Evolutionary conservation across 2,329 filamentous ascomycete species (phyloP).

Genomic region (Pseudopyricularia javanii): DNA sequence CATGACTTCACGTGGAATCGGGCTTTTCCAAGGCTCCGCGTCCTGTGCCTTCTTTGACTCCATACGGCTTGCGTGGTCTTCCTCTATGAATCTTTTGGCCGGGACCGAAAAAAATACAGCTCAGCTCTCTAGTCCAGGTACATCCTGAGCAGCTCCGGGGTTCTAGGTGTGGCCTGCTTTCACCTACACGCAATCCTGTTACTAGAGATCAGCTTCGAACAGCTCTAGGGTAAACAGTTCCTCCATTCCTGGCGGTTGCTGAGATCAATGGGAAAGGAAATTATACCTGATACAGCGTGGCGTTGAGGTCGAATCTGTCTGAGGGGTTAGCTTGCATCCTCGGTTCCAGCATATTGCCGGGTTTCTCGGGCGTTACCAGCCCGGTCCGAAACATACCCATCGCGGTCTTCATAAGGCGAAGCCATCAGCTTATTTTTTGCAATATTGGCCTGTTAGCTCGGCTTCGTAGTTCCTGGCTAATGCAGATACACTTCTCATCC

Average conservation of each 20-base stretch:
- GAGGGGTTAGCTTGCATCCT: background rate
- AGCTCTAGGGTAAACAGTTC: background rate
- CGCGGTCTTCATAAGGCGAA: slow-evolving; percentile 67
- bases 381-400: slow-evolving; percentile 44
- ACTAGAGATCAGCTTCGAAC: background rate
- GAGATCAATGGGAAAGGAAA: slow-evolving; percentile 4
- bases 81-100: slow-evolving; percentile 82
- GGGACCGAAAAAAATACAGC: too few relatives aligned
- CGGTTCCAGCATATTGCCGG: background rate
- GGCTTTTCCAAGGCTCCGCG: slow-evolving; percentile 22
- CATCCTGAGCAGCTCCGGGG: too few relatives aligned
- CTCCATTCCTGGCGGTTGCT: background rate
- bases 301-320: slow-evolving; percentile 85
- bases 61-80: slow-evolving; percentile 66
- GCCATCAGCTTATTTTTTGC: slow-evolving; percentile 70
- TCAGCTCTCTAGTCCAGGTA: too few relatives aligned
- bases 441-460: background rate
- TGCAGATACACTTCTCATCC: background rate
- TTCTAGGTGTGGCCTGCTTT: too few relatives aligned
- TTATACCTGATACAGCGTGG: slow-evolving; percentile 73
- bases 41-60: slow-evolving; percentile 41
- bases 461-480: background rate
- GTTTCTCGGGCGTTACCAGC: background rate
- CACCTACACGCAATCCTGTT: slow-evolving; percentile 40
- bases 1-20: slow-evolving; percentile 65